Conservation (phyloP, 163 green algal species). For the Scenedesmus sp. region DNA sequence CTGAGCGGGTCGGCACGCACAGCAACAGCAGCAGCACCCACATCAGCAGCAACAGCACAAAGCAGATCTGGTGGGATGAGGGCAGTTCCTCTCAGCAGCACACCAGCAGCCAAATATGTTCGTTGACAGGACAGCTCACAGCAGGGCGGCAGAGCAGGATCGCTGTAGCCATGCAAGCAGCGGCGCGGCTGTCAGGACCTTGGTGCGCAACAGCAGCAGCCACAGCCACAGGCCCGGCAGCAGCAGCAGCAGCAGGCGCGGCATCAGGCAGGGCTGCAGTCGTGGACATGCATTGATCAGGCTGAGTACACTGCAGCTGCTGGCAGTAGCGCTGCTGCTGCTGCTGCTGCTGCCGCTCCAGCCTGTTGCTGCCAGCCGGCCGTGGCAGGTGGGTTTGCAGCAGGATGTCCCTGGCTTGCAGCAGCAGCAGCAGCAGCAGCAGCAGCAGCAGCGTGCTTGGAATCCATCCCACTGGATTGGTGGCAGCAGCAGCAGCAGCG, state of each 20-base stretch:
- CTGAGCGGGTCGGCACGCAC: not conserved
- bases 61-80: not conserved
- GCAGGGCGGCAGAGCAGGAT: not conserved
- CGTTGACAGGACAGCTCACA: no score
- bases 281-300: no score
- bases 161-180: not conserved
- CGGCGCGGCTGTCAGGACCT: no score
- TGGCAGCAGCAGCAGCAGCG: not conserved
- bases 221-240: not conserved
- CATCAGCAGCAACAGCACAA: not conserved
- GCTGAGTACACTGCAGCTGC: not conserved
- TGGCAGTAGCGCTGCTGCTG: not conserved
- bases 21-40: not conserved
- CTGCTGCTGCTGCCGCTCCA: conserved; percentile 15
- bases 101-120: not conserved
- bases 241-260: not conserved
- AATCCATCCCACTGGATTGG: not conserved
- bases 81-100: not conserved
- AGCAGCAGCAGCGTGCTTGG: not conserved
- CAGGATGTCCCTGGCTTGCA: not conserved
- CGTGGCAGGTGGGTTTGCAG: not conserved
- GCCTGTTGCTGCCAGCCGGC: not conserved
- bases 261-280: not conserved
- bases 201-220: not conserved
- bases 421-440: not conserved